Evolutionary conservation across 2,329 filamentous ascomycete species (phyloP).

Genomic region (Fusarium fujikuroi): DNA sequence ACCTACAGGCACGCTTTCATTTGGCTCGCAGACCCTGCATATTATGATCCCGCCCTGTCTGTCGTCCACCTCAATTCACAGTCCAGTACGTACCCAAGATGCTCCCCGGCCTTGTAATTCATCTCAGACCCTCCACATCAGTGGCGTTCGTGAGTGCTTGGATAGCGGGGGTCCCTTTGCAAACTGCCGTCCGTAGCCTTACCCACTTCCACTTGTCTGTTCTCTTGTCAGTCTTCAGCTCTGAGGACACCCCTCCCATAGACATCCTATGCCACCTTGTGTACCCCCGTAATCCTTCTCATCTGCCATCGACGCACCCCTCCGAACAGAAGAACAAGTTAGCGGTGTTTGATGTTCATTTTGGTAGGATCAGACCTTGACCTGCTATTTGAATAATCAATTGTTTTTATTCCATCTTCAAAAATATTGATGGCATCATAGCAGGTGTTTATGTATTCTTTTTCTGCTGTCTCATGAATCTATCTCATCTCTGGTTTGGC

Average conservation of each 20-base stretch:
- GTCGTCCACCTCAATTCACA: slow-evolving; percentile 42
- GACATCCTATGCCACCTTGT: slow-evolving; percentile 15
- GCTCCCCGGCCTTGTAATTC: slow-evolving; percentile 35
- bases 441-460: not conserved
- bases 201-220: slow-evolving; percentile 38
- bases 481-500: slow-evolving; percentile 6
- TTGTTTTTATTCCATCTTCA: not conserved
- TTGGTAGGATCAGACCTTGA: slow-evolving; percentile 33
- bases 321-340: slow-evolving; percentile 18
- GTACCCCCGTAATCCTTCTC: slow-evolving; percentile 37
- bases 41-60: slow-evolving; percentile 40
- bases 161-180: slow-evolving; percentile 42
- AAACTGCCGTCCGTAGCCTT: slow-evolving; percentile 49
- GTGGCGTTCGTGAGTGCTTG: slow-evolving; percentile 44
- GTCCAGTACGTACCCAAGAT: slow-evolving; percentile 35
- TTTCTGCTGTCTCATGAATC: slow-evolving; percentile 8
- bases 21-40: slow-evolving; percentile 47
- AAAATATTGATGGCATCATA: slow-evolving; percentile 3
- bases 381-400: slow-evolving; percentile 24
- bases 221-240: slow-evolving; percentile 19
- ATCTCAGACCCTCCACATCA: slow-evolving; percentile 48
- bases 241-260: slow-evolving; percentile 33
- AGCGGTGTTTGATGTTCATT: slow-evolving; percentile 6
- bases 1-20: slow-evolving; percentile 33
- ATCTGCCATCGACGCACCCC: slow-evolving; percentile 36